phyloP scores from a whole-genome alignment of 2,329 filamentous ascomycete genomes.

The Malbranchea zuffiana region DNA sequence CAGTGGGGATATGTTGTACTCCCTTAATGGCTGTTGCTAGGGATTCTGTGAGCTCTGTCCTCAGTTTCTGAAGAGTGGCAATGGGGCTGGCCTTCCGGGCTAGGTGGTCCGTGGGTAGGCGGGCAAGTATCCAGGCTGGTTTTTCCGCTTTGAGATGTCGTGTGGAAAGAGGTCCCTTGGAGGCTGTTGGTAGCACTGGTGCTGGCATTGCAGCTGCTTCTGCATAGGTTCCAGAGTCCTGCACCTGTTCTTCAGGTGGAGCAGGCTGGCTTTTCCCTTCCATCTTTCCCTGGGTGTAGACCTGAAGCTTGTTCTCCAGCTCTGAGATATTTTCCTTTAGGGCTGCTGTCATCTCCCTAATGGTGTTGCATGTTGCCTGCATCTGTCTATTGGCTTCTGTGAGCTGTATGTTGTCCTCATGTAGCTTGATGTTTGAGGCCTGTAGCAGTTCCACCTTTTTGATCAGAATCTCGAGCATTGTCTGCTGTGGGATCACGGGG shows the following conservation, averaged over 20 bases:
- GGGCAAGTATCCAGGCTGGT: constrained; percentile 1
- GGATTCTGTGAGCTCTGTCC: not conserved
- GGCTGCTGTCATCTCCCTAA: too few species aligned
- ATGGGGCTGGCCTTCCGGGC: constrained; percentile 1
- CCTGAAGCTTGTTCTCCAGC: not conserved
- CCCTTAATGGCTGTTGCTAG: constrained; percentile 1
- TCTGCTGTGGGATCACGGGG: not conserved
- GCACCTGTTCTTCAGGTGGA: not conserved
- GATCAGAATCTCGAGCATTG: not conserved
- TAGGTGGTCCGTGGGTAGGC: constrained; percentile 1
- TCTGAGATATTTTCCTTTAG: not conserved
- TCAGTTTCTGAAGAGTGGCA: constrained; percentile 2
- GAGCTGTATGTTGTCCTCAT: not conserved
- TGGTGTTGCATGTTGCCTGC: not conserved
- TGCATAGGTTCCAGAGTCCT: not conserved
- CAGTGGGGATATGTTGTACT: not conserved
- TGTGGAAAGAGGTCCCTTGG: not conserved
- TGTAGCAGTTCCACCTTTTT: not conserved
- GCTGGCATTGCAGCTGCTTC: not conserved
- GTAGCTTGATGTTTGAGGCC: not conserved
- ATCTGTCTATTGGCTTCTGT: not conserved
- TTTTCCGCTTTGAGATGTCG: not conserved
- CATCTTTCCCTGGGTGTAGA: not conserved
- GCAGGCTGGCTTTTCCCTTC: not conserved
- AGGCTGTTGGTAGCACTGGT: not conserved